Evolutionary conservation across 768 basidiomycete species (phyloP), one percentile per base, ranked within the genome.

Genomic region (Fomitopsis serialis): DNA sequence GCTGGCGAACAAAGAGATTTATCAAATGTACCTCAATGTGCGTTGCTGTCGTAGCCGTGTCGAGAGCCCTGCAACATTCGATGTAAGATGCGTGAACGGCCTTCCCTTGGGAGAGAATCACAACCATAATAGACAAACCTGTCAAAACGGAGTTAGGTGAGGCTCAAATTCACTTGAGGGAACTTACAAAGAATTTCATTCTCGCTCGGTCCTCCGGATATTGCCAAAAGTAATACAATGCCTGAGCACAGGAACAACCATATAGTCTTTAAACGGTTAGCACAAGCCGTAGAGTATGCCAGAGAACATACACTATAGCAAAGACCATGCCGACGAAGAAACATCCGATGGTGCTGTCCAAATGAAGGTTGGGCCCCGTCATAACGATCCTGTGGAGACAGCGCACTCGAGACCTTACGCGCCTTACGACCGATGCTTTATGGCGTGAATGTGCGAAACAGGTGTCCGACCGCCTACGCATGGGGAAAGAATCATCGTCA

Each of bases 381-480:
- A 49, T 49, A 22, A 19, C 44, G 44, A 69, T 72, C 35, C 63
- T 56, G 45, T 68, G 73, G 4, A 86, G 87, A 11, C 82, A 84
- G 50, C 89, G 89, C 58, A 84, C 86, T 32, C 29, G 29, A 32
- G 29, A 32, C 5, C 6, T 11, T 32, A 11, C 29, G 11, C 6
- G 11, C 5, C 6, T 11, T 32, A 11, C 29, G 11, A 11, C 29
- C 29, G 29, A 11, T 11, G 29, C 11, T 5, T 32, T 32, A 32
- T 32, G 29, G 11, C 5, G 29, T 5, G 29, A 5, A 32, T 32
- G 29, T 11, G 11, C 29, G 11, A 5, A 6, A 11, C 29, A 32
- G 5, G 29, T n/a, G n/a, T n/a, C n/a, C n/a, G 11, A 32, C 11
- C 11, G 29, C 29, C 29, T 11, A 32, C 29, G 29, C 6, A 32